Evolutionary conservation across 2,329 filamentous ascomycete genomes (phyloP).

Genomic region (Diaporthe ilicicola): DNA sequence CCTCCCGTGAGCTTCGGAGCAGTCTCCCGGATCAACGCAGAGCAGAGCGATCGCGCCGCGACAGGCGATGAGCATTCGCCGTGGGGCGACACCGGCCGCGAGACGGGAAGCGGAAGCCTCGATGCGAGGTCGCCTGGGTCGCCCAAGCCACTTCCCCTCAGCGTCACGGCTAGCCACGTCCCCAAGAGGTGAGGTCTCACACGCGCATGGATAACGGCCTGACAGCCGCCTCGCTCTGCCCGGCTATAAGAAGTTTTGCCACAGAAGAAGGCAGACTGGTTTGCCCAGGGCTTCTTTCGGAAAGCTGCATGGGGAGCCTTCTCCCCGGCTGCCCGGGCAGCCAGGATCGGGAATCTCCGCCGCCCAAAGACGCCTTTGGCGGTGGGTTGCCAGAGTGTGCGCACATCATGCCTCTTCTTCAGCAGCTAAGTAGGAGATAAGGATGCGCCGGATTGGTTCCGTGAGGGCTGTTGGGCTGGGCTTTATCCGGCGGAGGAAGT

Average conservation of each 20-base stretch:
- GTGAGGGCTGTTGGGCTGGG: background rate
- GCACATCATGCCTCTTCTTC: background rate
- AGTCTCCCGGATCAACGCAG: background rate
- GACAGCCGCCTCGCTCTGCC: background rate
- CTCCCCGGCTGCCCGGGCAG: background rate
- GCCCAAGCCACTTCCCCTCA: background rate
- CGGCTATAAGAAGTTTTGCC: background rate
- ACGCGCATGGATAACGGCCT: background rate
- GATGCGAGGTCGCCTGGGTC: background rate
- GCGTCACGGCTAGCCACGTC: background rate
- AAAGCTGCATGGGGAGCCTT: background rate
- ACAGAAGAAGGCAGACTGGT: background rate
- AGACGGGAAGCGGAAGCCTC: background rate
- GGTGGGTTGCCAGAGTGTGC: background rate
- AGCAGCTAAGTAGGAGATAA: background rate
- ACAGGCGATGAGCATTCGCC: background rate
- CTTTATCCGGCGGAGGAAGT: background rate
- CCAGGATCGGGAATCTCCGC: constrained; percentile 2
- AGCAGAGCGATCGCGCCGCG: background rate
- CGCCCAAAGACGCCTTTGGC: background rate
- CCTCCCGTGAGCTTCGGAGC: too few species aligned
- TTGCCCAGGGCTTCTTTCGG: background rate
- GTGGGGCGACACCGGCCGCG: background rate
- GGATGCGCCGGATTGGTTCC: background rate
- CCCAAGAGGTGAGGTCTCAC: constrained; percentile 6